Evolutionary conservation across 2,329 filamentous ascomycete genomes (phyloP), one percentile per base, ranked within the genome.

Genomic region (Pseudogymnoascus verrucosus): DNA sequence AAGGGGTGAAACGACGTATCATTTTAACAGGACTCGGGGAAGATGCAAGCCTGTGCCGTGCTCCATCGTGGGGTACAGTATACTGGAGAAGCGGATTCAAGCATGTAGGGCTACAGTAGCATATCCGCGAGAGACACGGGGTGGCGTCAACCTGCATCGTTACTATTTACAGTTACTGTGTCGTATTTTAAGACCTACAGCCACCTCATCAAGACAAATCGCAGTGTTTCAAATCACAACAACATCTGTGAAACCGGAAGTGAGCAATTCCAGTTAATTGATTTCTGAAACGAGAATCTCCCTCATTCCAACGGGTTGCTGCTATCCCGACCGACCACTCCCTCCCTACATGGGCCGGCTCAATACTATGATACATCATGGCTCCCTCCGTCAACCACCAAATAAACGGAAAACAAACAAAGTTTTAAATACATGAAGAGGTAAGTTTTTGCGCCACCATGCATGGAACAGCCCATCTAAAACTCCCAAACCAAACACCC

Each of bases 1-100:
- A 34, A 34, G n/a, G n/a, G 51, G 51, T 57, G 51, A 57, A 57
- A 57, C n/a, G 51, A 57, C 51, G 51, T 57, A 57, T 57, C 51
- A 57, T 16, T 57, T 57, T 54, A 5, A 31, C 3, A 54, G 44
- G 44, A 54, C 23, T 5, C 34, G 12, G 44, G 42, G 23, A 51
- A 12, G n/a, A 54, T 54, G 26, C 26, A 19, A 4, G 28, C 26
- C 16, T 34, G n/a, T 57, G 51, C 26, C 19, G 31, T 34, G 51
- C 51, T 57, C n/a, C 26, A 57, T 34, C 51, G 51, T 57, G 51
- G 51, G 51, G 40, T 44, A 19, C 19, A 5, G 47, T 54, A 7
- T n/a, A 14, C 26, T 57, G 10, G 26, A 34, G 51, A 34, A 14
- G 51, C 28, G 51, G 51, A 57, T 34, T 34, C 51, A 57, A 34